These are phyloP conservation scores for Mycena indigotica DNA, from an alignment of 768 basidiomycete genomes.

Conservation along the genomic window DNA sequence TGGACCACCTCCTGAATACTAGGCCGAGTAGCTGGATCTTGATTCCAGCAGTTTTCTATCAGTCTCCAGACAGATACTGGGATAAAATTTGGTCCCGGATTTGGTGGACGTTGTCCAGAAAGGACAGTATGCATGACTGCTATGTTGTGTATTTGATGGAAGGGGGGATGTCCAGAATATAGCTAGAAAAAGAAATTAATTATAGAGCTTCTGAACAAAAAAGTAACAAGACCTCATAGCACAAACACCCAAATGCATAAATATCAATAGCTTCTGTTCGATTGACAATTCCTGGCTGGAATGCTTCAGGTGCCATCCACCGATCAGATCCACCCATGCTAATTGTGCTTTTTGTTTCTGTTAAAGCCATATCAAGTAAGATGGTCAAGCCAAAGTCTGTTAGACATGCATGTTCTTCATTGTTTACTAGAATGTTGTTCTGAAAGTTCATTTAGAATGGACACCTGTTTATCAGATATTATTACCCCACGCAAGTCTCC, in stretches of 20 bases:
- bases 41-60: neutral
- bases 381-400: conserved; percentile 2
- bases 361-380: neutral
- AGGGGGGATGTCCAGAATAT: neutral
- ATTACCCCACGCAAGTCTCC: conserved; percentile 4
- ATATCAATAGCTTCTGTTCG: neutral
- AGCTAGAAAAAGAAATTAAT: neutral
- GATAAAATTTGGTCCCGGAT: neutral
- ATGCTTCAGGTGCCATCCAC: conserved; percentile 5
- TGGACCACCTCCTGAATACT: neutral
- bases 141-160: neutral
- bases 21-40: neutral
- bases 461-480: neutral
- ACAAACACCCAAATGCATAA: conserved; percentile 5
- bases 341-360: neutral
- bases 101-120: neutral
- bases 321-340: neutral
- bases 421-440: conserved; percentile 6
- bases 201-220: neutral
- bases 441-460: neutral
- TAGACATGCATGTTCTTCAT: neutral
- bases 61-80: neutral
- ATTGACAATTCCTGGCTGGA: neutral
- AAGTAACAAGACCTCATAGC: conserved; percentile 1
- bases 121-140: neutral